Evolutionary conservation across 768 basidiomycete species (phyloP), one percentile per base, ranked within the genome.

Genomic region (Suillus variegatus): DNA sequence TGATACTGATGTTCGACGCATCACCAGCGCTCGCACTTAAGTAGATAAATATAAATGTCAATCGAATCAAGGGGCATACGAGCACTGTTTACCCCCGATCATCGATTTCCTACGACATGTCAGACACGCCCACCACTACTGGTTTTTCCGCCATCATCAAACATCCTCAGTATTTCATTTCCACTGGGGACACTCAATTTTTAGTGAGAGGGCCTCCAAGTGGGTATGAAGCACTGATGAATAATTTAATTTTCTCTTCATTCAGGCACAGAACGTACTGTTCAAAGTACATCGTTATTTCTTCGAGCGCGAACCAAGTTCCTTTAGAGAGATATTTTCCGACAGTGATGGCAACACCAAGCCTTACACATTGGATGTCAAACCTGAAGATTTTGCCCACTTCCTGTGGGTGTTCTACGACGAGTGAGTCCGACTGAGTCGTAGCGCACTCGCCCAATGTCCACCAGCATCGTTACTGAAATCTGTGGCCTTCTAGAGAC

Each of bases 341-440:
- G 51, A 65, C 3, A 60, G 35, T 0, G 54, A 35, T 6, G 66
- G 66, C 0, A 38, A 25, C 0, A 38, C 60, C 0, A 62, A 64
- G 6, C 73, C 70, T 0, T 73, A 64, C 0, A 73, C 67, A 2
- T 22, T 62, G 2, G 69, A 81, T 3, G 77, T 82, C 2, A 76
- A 72, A 0, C 67, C 76, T 0, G 64, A 73, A 0, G 79, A 84
- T 0, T 87, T 88, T 62, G 80, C 81, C 1, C 73, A 72, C 0
- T 80, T 88, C 0, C 70, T 87, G 0, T 86, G 85, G 81, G 80
- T 87, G 0, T 86, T 86, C 69, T 88, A 88, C 61, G 85, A 87
- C 47, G 80, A 81, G 84, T 86, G 66, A 69, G 82, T 71, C 2
- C 47, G 80, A 81, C 84, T 86, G 66, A 68, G 82, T 71, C 2